Base-by-base conservation (phyloP, 305 asterid genomes). In the Fraxinus velutina region DNA sequence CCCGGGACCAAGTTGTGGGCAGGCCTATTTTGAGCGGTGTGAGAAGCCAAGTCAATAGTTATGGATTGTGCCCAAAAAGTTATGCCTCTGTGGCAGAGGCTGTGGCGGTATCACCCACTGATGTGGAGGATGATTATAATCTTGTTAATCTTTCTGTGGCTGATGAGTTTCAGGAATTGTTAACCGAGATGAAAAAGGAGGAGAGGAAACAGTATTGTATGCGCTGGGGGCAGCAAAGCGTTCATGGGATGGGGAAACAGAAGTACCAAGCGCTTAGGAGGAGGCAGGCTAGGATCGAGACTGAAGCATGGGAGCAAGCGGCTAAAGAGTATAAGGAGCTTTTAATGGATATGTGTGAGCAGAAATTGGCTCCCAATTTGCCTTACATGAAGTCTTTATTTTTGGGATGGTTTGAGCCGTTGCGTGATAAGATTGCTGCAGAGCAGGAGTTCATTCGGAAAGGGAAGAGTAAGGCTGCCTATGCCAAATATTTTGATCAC, bases 381-480 rank as follows among this genome's bases (percentile, higher is more conserved):
- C 99, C 99, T 0, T 95, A 92, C 76, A 88, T 95, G 88, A 95
- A 95, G 88, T 91, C 98, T 21, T 84, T 95, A 80, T 94, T 94
- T 85, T 84, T 95, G 81, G 99, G 99, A 50, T 95, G 99, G 99
- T 94, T 91, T 87, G 99, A 95, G 94, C 99, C 99, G 10, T 79
- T 96, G 85, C 78, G 89, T 30, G 66, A 87, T 80, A 94, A 86
- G 90, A 96, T 96, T 83, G 91, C 83, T 5, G 88, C 88, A 80
- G 99, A 92, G 81, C 99, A 96, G 83, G 93, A 92, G 85, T 37
- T 87, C 13, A 87, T 89, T 83, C 89, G 88, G 91, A 74, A 55
- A 29, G 97, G 97, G 82, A 91, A 90, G 91, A 77, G 83, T 77
- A 90, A 77, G 89, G 88, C 87, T 0, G 81, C 88, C 4, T 92